Base-by-base conservation (phyloP, 768 basidiomycete species). In the Butyriboletus loyo region DNA sequence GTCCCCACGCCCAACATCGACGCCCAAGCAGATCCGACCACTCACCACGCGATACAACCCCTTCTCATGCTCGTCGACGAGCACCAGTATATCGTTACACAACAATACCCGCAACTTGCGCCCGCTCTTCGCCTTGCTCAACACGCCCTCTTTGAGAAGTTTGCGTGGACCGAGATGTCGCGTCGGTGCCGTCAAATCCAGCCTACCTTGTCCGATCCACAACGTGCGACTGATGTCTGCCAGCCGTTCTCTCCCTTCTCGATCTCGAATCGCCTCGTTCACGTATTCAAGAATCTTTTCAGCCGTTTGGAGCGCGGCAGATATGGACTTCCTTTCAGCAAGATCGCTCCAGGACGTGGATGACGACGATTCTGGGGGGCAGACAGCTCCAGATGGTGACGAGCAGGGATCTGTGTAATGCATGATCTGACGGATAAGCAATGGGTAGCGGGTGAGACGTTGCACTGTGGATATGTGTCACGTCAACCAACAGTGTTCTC, bases 371-470 rank as follows among this genome's bases (percentile, higher is more conserved):
- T 15, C 22, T 1, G 21, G 21, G 7, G 25, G 45, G 13, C 5
- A 17, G 7, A 7, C 19, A 11, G 13, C 39, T 2, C 37, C 30
- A 1, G 53, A n/a, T 19, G 39, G 14, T 14, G 82, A 80, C 9
- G 49, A 14, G 36, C 6, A 34, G 1, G 74, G 55, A 24, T 87
- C 84, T 2, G 92, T 94, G 65, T 94, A 90, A 21, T 85, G 80
- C 24, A 92, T 66, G 56, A 97, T 89, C 71, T 92, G 89, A 49
- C 85, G 84, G 57, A 98, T 85, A 30, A 98, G 77, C 0, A 99
- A 76, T 0, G 96, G 96, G 65, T 98, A 99, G 51, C 92, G 80
- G 0, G 96, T 97, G 50, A 98, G 85, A 9, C 96, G 85, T 83
- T 97, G 93, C 93, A 95, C 91, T 93, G 54, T 27, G 44, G 42